Evolutionary conservation across 352 stramenopile genomes (phyloP).

Genomic region (Plasmopara muralis): DNA sequence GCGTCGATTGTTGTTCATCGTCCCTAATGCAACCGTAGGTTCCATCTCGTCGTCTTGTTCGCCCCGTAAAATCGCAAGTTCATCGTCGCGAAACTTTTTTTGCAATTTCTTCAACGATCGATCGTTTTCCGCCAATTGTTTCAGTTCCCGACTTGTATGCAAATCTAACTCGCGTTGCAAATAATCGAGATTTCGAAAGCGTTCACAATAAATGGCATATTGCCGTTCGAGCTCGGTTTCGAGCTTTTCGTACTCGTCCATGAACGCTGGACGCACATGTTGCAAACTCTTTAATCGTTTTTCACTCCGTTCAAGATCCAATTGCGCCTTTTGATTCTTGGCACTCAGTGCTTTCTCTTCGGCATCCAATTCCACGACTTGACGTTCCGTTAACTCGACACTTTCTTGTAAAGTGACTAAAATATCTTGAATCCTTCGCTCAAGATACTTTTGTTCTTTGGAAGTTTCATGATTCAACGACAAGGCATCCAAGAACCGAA

Average conservation of each 20-base stretch:
- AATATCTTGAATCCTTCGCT: conserved; percentile 74
- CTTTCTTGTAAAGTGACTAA: conserved; percentile 78
- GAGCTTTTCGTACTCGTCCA: conserved; percentile 97
- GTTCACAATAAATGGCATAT: conserved; percentile 92
- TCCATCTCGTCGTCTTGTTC: conserved; percentile 82
- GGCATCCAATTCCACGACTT: conserved; percentile 88
- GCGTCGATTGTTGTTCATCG: conserved; percentile 32
- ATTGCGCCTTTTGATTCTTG: conserved; percentile 93
- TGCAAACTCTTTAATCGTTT: conserved; percentile 91
- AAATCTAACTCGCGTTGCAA: conserved; percentile 91
- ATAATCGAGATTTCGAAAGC: conserved; percentile 96
- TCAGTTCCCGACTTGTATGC: conserved; percentile 82
- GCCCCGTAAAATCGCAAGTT: conserved; percentile 82
- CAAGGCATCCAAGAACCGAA: conserved; percentile 90
- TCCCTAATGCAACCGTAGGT: conserved; percentile 43
- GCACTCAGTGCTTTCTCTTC: conserved; percentile 87
- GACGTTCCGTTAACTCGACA: conserved; percentile 78
- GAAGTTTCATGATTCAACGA: conserved; percentile 81
- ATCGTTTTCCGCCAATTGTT: conserved; percentile 84
- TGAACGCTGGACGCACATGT: conserved; percentile 92
- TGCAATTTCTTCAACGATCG: conserved; percentile 89
- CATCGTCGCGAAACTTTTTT: conserved; percentile 90
- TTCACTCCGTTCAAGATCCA: conserved; percentile 93
- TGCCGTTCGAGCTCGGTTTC: conserved; percentile 94
- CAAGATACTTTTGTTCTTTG: conserved; percentile 83